Evolutionary conservation across 257 asterid species (phyloP).

Genomic region (Solanum peruvianum): DNA sequence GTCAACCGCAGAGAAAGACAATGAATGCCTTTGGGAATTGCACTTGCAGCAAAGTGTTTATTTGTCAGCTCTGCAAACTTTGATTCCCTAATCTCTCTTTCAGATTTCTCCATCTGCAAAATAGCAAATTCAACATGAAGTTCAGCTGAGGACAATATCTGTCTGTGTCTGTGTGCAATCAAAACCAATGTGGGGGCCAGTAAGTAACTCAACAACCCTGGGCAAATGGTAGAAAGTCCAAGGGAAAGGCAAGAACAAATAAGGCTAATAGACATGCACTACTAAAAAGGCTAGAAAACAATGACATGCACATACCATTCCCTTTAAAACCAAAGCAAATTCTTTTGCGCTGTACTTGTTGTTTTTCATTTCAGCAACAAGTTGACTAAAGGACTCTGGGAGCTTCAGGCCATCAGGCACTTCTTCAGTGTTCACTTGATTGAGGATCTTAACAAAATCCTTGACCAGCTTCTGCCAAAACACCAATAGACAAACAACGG

Average conservation of each 20-base stretch:
- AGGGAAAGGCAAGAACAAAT: background rate
- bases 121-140: background rate
- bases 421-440: constrained; percentile 85
- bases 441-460: constrained; percentile 80
- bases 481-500: constrained; percentile 2
- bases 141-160: background rate
- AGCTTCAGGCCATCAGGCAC: constrained; percentile 74
- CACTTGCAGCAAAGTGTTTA: constrained; percentile 92
- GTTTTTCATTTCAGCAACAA: constrained; percentile 84
- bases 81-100: constrained; percentile 72
- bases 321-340: constrained; percentile 82
- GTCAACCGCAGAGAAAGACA: constrained; percentile 86
- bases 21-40: constrained; percentile 85
- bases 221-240: background rate
- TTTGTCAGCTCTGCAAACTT: constrained; percentile 80
- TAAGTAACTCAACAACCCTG: background rate
- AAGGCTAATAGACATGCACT: background rate
- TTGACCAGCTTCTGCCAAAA: constrained; percentile 70
- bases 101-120: constrained; percentile 55
- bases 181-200: background rate
- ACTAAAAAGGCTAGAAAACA: background rate
- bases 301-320: constrained; percentile 57
- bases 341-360: constrained; percentile 77
- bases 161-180: background rate
- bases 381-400: constrained; percentile 84